Percentiles rank a stretch among this genome's conserved stretches.
Conservation (phyloP, 441 rosid species). For the Populus hybrid region DNA sequence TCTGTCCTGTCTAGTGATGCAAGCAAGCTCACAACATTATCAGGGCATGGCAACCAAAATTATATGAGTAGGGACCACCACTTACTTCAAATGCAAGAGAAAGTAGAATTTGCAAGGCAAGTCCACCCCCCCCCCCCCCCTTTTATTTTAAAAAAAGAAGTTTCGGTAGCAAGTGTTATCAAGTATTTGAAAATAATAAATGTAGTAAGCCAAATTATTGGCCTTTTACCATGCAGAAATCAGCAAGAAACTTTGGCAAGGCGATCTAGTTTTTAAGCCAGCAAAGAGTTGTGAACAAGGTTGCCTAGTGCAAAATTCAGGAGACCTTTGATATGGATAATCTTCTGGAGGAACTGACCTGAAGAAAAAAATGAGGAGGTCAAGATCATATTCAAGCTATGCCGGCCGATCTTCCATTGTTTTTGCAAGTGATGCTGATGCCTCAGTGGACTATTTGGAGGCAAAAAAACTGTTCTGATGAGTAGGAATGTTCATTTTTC, state of each 20-base stretch:
- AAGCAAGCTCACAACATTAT: slow-evolving; percentile 35
- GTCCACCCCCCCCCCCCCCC: background rate
- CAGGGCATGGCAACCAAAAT: slow-evolving; percentile 43
- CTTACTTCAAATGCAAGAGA: slow-evolving; percentile 33
- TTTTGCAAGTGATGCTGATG: slow-evolving; percentile 16
- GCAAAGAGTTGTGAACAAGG: slow-evolving; percentile 41
- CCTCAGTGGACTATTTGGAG: slow-evolving; percentile 33
- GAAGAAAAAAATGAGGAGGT: slow-evolving; percentile 44
- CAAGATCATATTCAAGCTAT: slow-evolving; percentile 38
- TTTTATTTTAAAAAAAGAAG: background rate
- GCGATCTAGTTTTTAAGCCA: slow-evolving; percentile 37
- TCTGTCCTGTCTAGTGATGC: slow-evolving; percentile 37
- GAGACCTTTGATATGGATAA: slow-evolving; percentile 47
- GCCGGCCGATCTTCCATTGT: slow-evolving; percentile 11
- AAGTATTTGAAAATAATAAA: background rate
- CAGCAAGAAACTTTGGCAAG: slow-evolving; percentile 32
- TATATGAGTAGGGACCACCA: slow-evolving; percentile 28
- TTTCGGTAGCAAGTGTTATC: background rate
- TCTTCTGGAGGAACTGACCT: slow-evolving; percentile 36
- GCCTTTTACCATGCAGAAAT: slow-evolving; percentile 35
- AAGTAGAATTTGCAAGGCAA: slow-evolving; percentile 52
- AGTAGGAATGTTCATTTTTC: slow-evolving; percentile 30
- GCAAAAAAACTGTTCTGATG: slow-evolving; percentile 37
- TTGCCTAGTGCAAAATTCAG: slow-evolving; percentile 48
- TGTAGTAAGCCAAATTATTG: background rate